Evolutionary conservation across 2,329 filamentous ascomycete genomes (phyloP), one percentile per base, ranked within the genome.

Genomic region (Fusarium guadeloupense): DNA sequence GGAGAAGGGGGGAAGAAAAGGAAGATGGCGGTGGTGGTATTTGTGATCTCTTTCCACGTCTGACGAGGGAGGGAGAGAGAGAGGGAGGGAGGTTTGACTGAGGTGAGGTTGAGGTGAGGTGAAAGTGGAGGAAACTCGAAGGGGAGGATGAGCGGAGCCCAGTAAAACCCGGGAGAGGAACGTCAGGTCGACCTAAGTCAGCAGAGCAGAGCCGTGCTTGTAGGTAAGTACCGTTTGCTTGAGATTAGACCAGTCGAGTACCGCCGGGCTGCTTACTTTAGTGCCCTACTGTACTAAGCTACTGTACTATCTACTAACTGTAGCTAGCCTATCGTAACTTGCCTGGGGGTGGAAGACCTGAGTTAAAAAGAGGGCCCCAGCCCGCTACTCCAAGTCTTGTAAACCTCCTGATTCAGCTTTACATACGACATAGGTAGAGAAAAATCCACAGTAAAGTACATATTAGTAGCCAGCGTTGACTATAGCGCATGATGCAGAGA

Each of bases 31-130:
- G 25, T 26, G 25, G 25, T 68, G 69, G 52, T 66, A 51, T 66
- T 67, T 67, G 57, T 68, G 69, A 67, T 67, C 64, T 68, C 70
- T 68, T 69, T 66, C 66, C 65, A 66, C 51, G 68, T 69, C 64
- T 71, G 69, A 66, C 56, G 62, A 67, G 63, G 64, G 62, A 63
- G 64, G 56, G 55, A 62, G 53, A 50, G 54, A 48, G 48, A 61
- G 60, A 67, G 59, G 53, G 49, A 49, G 48, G 48, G 56, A 52
- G 59, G 61, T 62, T 54, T 59, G 61, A 59, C 38, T 40, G 52
- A 41, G 48, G 48, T 46, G 48, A 59, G 28, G 59, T 33, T 31
- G 53, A 41, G 49, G 44, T 46, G 48, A 59, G 28, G 59, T 50
- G 38, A 57, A 25, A 25, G 7, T 25, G 46, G 45, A n/a, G n/a